Evolutionary conservation across 371 early-diverging fungal genomes (phyloP).

Genomic region (Lichtheimia hyalospora): DNA sequence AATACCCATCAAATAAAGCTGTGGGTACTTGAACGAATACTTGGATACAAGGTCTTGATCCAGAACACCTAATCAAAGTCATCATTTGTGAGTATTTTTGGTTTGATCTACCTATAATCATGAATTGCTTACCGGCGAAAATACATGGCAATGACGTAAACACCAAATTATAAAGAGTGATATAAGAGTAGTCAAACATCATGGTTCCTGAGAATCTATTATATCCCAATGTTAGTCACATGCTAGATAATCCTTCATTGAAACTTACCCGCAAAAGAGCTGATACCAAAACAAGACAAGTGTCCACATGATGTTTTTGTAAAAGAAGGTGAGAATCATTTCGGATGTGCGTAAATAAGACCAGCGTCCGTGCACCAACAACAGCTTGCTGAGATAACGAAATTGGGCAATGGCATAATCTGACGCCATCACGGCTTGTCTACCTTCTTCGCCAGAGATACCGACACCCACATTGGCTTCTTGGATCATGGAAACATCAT

Average conservation of each 20-base stretch:
- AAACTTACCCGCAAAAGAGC: constrained; percentile 67
- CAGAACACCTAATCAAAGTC: constrained; percentile 65
- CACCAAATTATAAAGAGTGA: constrained; percentile 75
- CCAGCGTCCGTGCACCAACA: constrained; percentile 87
- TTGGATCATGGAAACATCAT: constrained; percentile 94
- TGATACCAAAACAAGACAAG: constrained; percentile 83
- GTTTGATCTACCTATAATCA: not conserved
- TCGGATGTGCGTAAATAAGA: constrained; percentile 76
- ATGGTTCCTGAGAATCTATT: constrained; percentile 52
- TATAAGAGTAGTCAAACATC: constrained; percentile 84
- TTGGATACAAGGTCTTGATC: constrained; percentile 89
- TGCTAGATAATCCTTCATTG: constrained; percentile 8
- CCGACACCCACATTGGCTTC: constrained; percentile 91
- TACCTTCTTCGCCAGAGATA: constrained; percentile 91
- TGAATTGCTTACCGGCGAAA: constrained; percentile 42
- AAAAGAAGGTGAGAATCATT: constrained; percentile 79
- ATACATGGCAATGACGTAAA: constrained; percentile 76
- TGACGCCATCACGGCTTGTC: constrained; percentile 88
- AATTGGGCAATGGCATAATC: constrained; percentile 92
- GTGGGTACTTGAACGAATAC: constrained; percentile 78
- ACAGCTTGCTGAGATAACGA: constrained; percentile 66
- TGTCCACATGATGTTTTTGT: constrained; percentile 82
- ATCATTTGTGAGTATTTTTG: not conserved
- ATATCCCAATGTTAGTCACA: constrained; percentile 16
- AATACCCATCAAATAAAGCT: constrained; percentile 87